phyloP scores from a whole-genome alignment of 2,329 filamentous ascomycete species.

The Paraphoma sp. region DNA sequence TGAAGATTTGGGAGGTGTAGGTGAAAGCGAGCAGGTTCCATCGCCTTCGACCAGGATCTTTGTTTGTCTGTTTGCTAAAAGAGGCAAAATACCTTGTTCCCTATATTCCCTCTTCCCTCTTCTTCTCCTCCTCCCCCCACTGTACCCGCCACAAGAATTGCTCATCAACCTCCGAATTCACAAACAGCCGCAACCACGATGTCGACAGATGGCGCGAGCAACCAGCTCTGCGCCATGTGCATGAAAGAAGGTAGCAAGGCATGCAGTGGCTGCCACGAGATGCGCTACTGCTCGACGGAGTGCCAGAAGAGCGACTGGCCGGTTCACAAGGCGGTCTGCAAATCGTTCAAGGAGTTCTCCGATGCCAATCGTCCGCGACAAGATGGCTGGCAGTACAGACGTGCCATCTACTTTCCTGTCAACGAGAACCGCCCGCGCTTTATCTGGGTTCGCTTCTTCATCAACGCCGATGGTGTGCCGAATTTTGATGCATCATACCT shows the following conservation, averaged over 20 bases:
- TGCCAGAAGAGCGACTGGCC: conserved; percentile 13
- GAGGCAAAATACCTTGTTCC: too few species aligned
- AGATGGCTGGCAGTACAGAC: background rate
- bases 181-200: too few species aligned
- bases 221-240: conserved; percentile 2
- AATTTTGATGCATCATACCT: background rate
- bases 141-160: too few species aligned
- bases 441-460: background rate
- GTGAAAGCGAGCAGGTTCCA: too few species aligned
- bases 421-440: background rate
- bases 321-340: background rate
- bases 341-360: conserved; percentile 8
- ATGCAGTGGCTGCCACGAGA: conserved; percentile 12
- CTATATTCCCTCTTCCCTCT: too few species aligned
- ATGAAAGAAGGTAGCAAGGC: background rate
- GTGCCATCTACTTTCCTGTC: conserved; percentile 5
- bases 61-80: too few species aligned
- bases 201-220: too few species aligned
- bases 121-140: too few species aligned
- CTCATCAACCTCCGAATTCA: too few species aligned
- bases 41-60: too few species aligned
- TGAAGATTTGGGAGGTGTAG: too few species aligned
- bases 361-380: conserved; percentile 3
- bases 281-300: conserved; percentile 18
- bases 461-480: background rate